Percentiles rank a stretch among this genome's conserved stretches.
Evolutionary conservation across 257 asterid genomes (phyloP).

Genomic region (Capsicum rhomboideum): DNA sequence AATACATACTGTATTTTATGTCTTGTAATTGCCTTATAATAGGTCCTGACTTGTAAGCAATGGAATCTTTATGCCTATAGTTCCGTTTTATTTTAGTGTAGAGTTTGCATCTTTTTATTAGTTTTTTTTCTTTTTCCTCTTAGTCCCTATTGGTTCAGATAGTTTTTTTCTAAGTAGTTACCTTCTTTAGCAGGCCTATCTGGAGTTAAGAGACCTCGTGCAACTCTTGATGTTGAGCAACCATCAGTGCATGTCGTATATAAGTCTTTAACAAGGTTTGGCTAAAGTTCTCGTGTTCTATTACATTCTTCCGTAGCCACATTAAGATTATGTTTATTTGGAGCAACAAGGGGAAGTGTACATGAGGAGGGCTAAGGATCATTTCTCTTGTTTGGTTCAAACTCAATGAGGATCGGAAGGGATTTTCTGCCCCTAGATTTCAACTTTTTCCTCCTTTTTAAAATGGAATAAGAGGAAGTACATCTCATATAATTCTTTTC

Average conservation of each 20-base stretch:
- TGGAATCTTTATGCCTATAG: not conserved
- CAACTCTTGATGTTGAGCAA: constrained; percentile 51
- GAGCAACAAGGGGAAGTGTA: not conserved
- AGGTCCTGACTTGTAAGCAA: not conserved
- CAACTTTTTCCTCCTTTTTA: not conserved
- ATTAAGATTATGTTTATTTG: not conserved
- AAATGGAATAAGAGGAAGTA: not conserved
- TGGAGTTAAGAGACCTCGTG: constrained; percentile 80
- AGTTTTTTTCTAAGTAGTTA: not conserved
- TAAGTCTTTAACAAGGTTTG: constrained; percentile 69
- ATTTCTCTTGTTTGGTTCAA: not conserved
- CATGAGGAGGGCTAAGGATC: not conserved
- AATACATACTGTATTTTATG: not conserved
- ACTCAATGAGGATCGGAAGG: not conserved
- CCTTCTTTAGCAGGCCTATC: constrained; percentile 34
- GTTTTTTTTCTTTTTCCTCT: constrained; percentile 1
- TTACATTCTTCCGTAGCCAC: not conserved
- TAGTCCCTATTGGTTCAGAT: not conserved
- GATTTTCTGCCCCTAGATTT: not conserved
- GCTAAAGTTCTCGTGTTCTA: not conserved
- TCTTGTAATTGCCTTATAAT: not conserved
- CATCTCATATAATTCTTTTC: not conserved
- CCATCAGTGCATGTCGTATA: constrained; percentile 74
- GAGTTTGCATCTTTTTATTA: not conserved
- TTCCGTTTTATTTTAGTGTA: not conserved